These are phyloP conservation scores for Henckelia pumila DNA, from an alignment of 257 asterid genomes.

Conservation along the genomic window DNA sequence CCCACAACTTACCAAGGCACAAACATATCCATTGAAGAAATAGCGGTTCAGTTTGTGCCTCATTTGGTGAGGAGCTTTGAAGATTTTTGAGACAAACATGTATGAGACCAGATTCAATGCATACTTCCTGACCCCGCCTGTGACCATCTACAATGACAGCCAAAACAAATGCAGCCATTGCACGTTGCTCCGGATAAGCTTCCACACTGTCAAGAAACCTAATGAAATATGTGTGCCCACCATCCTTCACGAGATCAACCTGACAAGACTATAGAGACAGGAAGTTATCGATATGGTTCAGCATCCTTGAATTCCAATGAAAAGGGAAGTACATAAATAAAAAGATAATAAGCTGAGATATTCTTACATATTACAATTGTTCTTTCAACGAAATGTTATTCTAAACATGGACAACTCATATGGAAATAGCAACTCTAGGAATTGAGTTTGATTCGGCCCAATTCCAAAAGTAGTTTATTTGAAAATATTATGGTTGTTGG, in stretches of 20 bases:
- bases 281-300: not conserved
- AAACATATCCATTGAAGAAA: constrained; percentile 98
- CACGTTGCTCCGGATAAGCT: constrained; percentile 98
- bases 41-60: constrained; percentile 83
- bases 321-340: not conserved
- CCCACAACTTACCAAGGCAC: constrained; percentile 96
- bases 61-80: constrained; percentile 69
- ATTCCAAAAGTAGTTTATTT: not conserved
- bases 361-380: not conserved
- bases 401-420: not conserved
- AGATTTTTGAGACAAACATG: constrained; percentile 84
- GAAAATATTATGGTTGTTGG: not conserved
- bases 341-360: not conserved
- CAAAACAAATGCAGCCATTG: constrained; percentile 99
- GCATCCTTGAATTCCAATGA: not conserved
- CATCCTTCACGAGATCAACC: constrained; percentile 98
- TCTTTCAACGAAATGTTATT: not conserved
- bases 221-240: constrained; percentile 86
- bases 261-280: constrained; percentile 76
- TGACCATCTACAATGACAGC: constrained; percentile 97
- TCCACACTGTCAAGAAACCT: constrained; percentile 91
- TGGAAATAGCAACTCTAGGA: not conserved
- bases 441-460: not conserved
- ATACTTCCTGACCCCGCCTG: constrained; percentile 90
- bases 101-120: constrained; percentile 77